phyloP scores from a whole-genome alignment of 75 land plant species.

The Picea glauca region DNA sequence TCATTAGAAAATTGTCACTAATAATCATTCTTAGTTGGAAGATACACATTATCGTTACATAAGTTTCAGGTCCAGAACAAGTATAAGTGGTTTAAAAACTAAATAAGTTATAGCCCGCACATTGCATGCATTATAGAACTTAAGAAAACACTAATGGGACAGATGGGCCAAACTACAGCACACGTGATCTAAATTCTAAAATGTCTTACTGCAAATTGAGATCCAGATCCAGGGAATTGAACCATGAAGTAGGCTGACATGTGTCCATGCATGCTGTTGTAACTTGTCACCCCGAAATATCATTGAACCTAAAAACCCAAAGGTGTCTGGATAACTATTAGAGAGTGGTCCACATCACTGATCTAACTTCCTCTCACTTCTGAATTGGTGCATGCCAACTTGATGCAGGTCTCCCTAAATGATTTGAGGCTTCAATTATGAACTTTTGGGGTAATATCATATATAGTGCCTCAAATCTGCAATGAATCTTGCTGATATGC shows the following conservation, averaged over 20 bases:
- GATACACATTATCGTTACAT: no score
- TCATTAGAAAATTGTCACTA: not conserved
- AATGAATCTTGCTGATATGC: no score
- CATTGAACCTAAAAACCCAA: not conserved
- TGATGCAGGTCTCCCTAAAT: not conserved
- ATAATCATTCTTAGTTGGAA: no score
- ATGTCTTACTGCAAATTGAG: no score
- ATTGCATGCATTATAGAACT: not conserved
- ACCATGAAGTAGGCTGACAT: not conserved
- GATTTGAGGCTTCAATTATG: not conserved
- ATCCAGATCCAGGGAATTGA: not conserved
- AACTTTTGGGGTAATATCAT: no score
- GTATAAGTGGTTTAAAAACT: not conserved
- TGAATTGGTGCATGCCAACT: not conserved
- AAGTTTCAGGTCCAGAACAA: not conserved
- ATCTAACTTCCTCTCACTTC: not conserved
- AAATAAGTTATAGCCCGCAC: not conserved
- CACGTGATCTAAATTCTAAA: no score
- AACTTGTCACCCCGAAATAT: not conserved
- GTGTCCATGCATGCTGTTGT: not conserved
- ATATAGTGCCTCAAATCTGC: no score
- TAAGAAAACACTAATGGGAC: not conserved
- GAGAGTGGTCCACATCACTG: not conserved
- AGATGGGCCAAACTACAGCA: not conserved
- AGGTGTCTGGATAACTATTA: not conserved